These are phyloP conservation scores for Ceratocystis cacaofunesta DNA, from an alignment of 2,329 filamentous ascomycete species.

Conservation along the genomic window DNA sequence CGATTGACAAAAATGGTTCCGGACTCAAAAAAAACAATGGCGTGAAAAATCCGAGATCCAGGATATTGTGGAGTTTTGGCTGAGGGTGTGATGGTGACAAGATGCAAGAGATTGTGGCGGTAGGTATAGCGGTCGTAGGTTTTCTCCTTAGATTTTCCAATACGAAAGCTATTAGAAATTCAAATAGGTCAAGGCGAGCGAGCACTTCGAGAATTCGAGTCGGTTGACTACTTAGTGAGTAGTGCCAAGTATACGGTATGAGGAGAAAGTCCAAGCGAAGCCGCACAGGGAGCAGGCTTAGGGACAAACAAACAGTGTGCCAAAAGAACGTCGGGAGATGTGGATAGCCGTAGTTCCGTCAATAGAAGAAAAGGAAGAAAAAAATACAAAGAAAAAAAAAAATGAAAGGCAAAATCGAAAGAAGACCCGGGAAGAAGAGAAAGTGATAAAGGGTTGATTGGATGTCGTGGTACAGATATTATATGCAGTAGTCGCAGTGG, in stretches of 20 bases:
- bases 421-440: not conserved
- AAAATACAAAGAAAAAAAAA: constrained; percentile 7
- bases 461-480: constrained; percentile 2
- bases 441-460: not conserved
- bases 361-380: not conserved
- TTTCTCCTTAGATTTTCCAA: not conserved
- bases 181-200: not conserved
- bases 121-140: not conserved
- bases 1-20: not conserved
- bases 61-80: too few relatives aligned
- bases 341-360: not conserved
- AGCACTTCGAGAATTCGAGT: not conserved
- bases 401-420: not conserved
- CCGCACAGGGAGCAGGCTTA: not conserved
- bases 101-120: too few relatives aligned
- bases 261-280: constrained; percentile 9
- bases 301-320: not conserved
- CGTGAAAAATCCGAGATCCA: not conserved
- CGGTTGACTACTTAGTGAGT: constrained; percentile 1
- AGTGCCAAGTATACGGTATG: constrained; percentile 1
- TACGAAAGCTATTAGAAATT: not conserved
- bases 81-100: too few relatives aligned
- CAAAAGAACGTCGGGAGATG: constrained; percentile 1
- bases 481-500: not conserved
- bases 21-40: not conserved